Evolutionary conservation across 177 flowering plant genomes (phyloP), one percentile per base, ranked within the genome.

Genomic region (Vitis hybrid): DNA sequence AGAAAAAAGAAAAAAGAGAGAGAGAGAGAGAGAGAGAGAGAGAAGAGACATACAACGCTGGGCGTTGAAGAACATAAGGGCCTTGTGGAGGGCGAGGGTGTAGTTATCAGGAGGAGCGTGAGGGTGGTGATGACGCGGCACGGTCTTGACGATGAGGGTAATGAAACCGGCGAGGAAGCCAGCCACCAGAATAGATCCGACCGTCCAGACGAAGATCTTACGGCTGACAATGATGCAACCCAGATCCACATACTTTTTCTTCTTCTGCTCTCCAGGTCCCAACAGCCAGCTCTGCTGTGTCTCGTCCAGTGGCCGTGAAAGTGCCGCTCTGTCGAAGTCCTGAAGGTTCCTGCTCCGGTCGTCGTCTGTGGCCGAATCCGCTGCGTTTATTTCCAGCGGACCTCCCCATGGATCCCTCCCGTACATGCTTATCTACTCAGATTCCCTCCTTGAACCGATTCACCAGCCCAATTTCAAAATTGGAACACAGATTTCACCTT

Each of bases 391-490:
- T 83, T 92, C 96, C 70, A 90, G 75, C 0, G 96, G 87, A 1
- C 96, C 94, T 0, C 96, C 96, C 96, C 97, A 90, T 3, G 95
- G 97, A 74, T 92, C 94, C n/a, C 97, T 65, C 0, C 90, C 97
- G 82, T 83, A 86, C 88, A 87, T 86, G 8, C 45, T 39, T 1
- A 0, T 39, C 0, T 5, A 2, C 29, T 26, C 29, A 26, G 29
- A 26, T 26, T 26, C 29, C 29, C 29, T 26, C 29, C 29, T 7
- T 39, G 45, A 39, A 39, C 45, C 45, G 5, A 39, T 4, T 39
- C 45, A 39, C 7, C 45, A 39, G 45, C 45, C 9, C 7, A 39
- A 39, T 39, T 39, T 39, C 45, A 39, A 39, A 39, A 39, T 39
- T 7, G 6, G 1, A 39, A 39, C 9, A 39, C 45, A 39, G 45